Base-by-base conservation (phyloP, 768 basidiomycete genomes). In the Lactifluus hygrophoroides region DNA sequence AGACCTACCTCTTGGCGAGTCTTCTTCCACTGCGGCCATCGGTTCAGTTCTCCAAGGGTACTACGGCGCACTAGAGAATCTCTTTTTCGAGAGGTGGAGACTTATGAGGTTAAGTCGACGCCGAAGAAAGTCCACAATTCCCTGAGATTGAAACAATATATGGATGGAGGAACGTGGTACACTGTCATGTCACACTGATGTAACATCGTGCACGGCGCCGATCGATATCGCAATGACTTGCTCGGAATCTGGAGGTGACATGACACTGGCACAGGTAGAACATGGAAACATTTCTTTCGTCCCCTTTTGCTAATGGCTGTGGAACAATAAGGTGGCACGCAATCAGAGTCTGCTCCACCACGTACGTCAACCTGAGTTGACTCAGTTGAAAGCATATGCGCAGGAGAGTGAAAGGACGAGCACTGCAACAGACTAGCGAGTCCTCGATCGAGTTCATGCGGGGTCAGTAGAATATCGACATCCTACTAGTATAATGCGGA, bases 251-350 rank as follows among this genome's bases (percentile, higher is more conserved):
- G 3, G 86, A 76, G 3, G 83, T 75, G 66, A 99, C 95, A 67
- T 99, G 95, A 72, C 95, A n/a, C n/a, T n/a, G n/a, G n/a, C n/a
- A n/a, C n/a, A n/a, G n/a, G n/a, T n/a, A 97, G 79, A 98, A 98
- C 94, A 98, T 97, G 61, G 92, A 93, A 42, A 99, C 94, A 72
- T 99, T 99, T 85, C 81, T 73, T 94, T 95, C 37, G 94, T 95
- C 0, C 88, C 80, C 14, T n/a, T 81, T 78, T 54, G 86, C 82
- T 17, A 99, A 77, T 0, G 89, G 86, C 61, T 88, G 80, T 19
- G 88, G 84, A 59, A 88, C 84, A 52, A 90, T 75, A 32, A 93
- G 74, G 40, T 95, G 86, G 71, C 95, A 97, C 0, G 95, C 95
- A 66, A 98, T n/a, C n/a, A n/a, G n/a, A n/a, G n/a, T 95, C 94